phyloP scores from a whole-genome alignment of 2,329 filamentous ascomycete genomes.

The Plenodomus biglobosus region DNA sequence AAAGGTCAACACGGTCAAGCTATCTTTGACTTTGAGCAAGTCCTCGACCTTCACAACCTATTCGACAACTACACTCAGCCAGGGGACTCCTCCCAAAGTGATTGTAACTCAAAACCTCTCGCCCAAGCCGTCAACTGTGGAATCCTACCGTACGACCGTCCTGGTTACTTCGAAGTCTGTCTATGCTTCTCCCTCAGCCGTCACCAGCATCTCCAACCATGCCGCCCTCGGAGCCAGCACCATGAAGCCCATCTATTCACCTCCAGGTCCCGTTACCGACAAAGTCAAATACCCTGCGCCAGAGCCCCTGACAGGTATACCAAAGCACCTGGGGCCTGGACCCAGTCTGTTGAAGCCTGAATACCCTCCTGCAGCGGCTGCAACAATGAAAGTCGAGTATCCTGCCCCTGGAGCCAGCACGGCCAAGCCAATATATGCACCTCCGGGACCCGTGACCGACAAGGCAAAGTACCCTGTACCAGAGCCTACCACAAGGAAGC shows the following conservation, averaged over 20 bases:
- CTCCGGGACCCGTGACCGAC: not conserved
- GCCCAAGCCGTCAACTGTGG: not conserved
- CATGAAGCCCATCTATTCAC: not conserved
- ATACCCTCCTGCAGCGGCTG: not conserved
- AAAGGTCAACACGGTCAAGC: not conserved
- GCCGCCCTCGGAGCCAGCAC: not conserved
- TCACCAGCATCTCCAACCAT: not conserved
- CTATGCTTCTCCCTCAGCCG: not conserved
- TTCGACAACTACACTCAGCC: not conserved
- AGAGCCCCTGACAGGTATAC: not conserved
- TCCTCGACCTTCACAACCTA: not conserved
- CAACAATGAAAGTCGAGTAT: not conserved
- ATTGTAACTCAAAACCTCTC: not conserved
- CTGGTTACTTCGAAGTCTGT: not conserved
- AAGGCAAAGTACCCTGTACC: not conserved
- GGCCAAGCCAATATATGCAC: not conserved
- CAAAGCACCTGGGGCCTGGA: not conserved
- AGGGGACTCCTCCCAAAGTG: not conserved
- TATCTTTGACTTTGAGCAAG: not conserved
- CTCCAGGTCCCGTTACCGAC: not conserved
- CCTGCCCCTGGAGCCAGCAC: not conserved
- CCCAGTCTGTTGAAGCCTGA: not conserved
- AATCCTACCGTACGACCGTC: not conserved
- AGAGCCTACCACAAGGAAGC: not conserved
- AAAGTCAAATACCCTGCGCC: not conserved